phyloP scores from a whole-genome alignment of 208 protist species.

The Trypanosoma avium region DNA sequence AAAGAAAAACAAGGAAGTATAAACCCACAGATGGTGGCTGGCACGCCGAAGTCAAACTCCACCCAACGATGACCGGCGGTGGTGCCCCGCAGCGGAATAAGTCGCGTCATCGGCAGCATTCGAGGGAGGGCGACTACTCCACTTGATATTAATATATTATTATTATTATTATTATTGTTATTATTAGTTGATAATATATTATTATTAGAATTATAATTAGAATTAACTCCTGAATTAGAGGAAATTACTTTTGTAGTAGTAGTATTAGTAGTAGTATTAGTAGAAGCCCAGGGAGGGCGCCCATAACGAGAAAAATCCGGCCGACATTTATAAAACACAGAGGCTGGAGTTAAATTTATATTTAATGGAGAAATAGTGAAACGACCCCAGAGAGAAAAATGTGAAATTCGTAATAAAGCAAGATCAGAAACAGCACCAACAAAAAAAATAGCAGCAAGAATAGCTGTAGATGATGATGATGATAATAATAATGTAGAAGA shows the following conservation, averaged over 20 bases:
- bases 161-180: too few relatives aligned
- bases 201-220: too few relatives aligned
- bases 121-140: conserved; percentile 12
- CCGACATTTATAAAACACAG: conserved; percentile 11
- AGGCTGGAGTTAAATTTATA: too few relatives aligned
- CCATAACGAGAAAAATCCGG: conserved; percentile 17
- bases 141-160: too few relatives aligned
- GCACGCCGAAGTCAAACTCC: conserved; percentile 33
- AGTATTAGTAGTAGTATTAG: too few relatives aligned
- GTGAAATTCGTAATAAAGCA: conserved; percentile 7
- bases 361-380: neutral
- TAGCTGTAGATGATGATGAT: too few relatives aligned
- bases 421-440: conserved; percentile 20
- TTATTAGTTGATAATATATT: too few relatives aligned
- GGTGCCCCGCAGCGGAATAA: conserved; percentile 15
- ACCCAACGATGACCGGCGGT: neutral
- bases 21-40: conserved; percentile 29
- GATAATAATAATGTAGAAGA: too few relatives aligned
- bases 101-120: conserved; percentile 17
- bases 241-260: too few relatives aligned
- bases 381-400: conserved; percentile 27
- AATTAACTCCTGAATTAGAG: too few relatives aligned
- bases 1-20: conserved; percentile 22
- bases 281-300: too few relatives aligned
- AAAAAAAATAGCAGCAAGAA: conserved; percentile 22